A percentile compares a stretch with the other conserved stretches of the same genome.
Evolutionary conservation across 2,329 filamentous ascomycete species (phyloP).

Genomic region (Alternaria sp.): DNA sequence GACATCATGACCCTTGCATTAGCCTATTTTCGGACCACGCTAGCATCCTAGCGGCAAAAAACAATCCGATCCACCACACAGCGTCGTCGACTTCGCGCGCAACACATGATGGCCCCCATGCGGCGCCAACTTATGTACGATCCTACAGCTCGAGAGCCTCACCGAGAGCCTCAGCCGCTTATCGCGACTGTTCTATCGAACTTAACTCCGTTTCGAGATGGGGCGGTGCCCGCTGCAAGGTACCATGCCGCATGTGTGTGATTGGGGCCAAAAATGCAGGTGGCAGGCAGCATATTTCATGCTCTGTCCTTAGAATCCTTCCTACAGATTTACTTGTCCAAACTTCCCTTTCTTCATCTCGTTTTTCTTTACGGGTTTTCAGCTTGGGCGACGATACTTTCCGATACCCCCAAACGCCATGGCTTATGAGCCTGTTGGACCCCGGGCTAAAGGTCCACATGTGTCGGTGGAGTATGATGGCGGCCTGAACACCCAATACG

Average conservation of each 20-base stretch:
- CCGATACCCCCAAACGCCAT: not conserved
- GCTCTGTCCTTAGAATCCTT: not conserved
- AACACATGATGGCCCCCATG: not conserved
- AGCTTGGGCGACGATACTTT: not conserved
- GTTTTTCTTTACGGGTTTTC: not conserved
- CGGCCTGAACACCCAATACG: constrained; percentile 16
- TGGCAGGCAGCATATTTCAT: not conserved
- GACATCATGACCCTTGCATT: not conserved
- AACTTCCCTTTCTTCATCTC: not conserved
- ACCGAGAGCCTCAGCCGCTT: not conserved
- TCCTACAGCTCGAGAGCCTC: not conserved
- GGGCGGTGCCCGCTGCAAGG: not conserved
- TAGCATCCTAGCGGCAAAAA: not conserved
- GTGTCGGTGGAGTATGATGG: constrained; percentile 1
- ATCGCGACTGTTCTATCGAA: not conserved
- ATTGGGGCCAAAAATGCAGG: not conserved
- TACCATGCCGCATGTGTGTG: not conserved
- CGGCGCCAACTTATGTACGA: not conserved
- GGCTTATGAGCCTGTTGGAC: constrained; percentile 5
- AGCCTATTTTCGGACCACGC: not conserved
- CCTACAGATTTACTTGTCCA: not conserved
- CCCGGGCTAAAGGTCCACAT: not conserved
- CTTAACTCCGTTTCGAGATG: not conserved
- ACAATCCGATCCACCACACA: not conserved
- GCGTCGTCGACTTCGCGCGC: not conserved